Percentiles rank a stretch among this genome's conserved stretches.
Conservation (phyloP, 306 rosid species). For the Senna siamea region DNA sequence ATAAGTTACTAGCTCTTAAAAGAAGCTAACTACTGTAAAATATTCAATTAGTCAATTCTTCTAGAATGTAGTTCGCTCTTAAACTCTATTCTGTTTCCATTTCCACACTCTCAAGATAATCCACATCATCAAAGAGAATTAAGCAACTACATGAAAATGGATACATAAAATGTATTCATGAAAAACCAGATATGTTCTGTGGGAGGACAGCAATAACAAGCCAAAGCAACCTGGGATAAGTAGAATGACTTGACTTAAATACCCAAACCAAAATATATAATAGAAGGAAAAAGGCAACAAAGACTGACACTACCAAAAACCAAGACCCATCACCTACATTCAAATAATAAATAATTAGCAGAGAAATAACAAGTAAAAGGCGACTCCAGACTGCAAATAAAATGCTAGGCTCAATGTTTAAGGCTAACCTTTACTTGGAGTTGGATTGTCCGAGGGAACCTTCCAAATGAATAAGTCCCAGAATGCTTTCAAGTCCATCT, state of each 20-base stretch:
- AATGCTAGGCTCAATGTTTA: background rate
- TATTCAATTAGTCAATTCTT: background rate
- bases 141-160: background rate
- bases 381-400: background rate
- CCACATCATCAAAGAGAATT: background rate
- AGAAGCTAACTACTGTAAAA: background rate
- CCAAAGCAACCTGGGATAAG: no score
- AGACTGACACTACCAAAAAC: no score
- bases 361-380: slow-evolving; percentile 1
- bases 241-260: no score
- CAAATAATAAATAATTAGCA: no score
- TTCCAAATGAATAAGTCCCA: slow-evolving; percentile 64
- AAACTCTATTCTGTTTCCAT: background rate
- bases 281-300: no score
- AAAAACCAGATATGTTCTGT: background rate
- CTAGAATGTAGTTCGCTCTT: no score
- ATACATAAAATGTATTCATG: background rate
- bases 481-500: slow-evolving; percentile 48
- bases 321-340: no score
- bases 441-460: slow-evolving; percentile 51
- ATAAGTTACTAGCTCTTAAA: no score
- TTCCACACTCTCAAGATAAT: background rate
- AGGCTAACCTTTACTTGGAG: slow-evolving; percentile 53
- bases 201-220: background rate
- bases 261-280: no score